Percentiles rank a stretch among this genome's conserved stretches.
Evolutionary conservation across 495 filamentous ascomycete species (phyloP).

Genomic region (Penicillium nucicola): DNA sequence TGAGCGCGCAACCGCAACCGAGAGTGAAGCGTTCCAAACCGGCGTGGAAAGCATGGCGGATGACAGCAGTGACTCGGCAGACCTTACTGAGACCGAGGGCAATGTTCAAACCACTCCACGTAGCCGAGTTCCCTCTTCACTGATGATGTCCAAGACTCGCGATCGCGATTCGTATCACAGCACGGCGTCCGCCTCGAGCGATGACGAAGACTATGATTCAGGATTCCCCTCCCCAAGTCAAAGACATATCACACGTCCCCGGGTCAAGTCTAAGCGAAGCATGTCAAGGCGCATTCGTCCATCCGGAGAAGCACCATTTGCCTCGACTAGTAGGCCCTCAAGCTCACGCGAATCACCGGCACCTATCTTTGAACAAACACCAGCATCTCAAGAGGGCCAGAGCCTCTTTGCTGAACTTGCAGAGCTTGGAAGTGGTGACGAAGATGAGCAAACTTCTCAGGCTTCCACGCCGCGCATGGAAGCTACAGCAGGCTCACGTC

Average conservation of each 20-base stretch:
- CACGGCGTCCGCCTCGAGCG: slow-evolving; percentile 84
- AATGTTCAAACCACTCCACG: slow-evolving; percentile 46
- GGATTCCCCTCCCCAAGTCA: slow-evolving; percentile 61
- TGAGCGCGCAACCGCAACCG: slow-evolving; percentile 69
- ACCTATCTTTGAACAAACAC: slow-evolving; percentile 38
- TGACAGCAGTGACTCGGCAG: slow-evolving; percentile 66
- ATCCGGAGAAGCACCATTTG: slow-evolving; percentile 61
- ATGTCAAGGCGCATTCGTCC: slow-evolving; percentile 60
- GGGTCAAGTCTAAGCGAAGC: slow-evolving; percentile 64
- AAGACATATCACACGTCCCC: slow-evolving; percentile 62
- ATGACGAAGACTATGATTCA: slow-evolving; percentile 63
- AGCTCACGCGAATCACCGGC: slow-evolving; percentile 51
- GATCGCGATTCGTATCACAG: slow-evolving; percentile 73
- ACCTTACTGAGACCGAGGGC: slow-evolving; percentile 83
- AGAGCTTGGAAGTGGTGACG: slow-evolving; percentile 66
- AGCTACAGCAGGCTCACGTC: slow-evolving; percentile 34
- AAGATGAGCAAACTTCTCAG: slow-evolving; percentile 53
- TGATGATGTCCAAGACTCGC: slow-evolving; percentile 45
- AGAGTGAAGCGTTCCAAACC: slow-evolving; percentile 94
- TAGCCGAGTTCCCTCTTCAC: slow-evolving; percentile 37
- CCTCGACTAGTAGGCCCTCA: slow-evolving; percentile 43
- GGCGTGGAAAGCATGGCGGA: slow-evolving; percentile 78
- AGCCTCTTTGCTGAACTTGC: slow-evolving; percentile 89
- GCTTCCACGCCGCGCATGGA: slow-evolving; percentile 51
- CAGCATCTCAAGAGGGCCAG: slow-evolving; percentile 59